These are phyloP conservation scores for Paraphaeosphaeria sporulosa DNA, from an alignment of 2,329 filamentous ascomycete species.

Conservation along the genomic window DNA sequence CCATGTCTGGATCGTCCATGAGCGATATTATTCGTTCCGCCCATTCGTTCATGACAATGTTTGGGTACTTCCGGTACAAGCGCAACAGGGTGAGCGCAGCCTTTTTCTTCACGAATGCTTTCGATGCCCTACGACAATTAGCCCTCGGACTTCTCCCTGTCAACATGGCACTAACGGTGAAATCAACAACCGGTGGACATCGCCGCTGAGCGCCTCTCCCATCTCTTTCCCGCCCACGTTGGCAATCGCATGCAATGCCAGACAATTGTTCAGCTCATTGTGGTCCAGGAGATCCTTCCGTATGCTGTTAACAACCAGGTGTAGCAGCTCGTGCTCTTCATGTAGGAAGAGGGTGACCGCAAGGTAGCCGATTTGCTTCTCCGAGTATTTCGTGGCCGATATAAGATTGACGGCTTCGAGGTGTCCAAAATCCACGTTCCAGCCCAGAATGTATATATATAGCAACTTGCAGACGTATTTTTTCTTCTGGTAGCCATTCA, in stretches of 20 bases:
- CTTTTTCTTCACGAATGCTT: slow-evolving; percentile 99
- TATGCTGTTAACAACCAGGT: slow-evolving; percentile 98
- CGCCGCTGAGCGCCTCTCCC: slow-evolving; percentile 89
- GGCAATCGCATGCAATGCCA: slow-evolving; percentile 95
- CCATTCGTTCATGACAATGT: slow-evolving; percentile 96
- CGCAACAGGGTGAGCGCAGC: slow-evolving; percentile 91
- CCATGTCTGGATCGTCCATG: slow-evolving; percentile 95
- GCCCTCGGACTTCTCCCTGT: slow-evolving; percentile 10
- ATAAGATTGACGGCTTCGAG: slow-evolving; percentile 98
- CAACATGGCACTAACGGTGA: slow-evolving; percentile 73
- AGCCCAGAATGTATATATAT: slow-evolving; percentile 98
- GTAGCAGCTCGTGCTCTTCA: slow-evolving; percentile 94
- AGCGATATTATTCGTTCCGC: slow-evolving; percentile 97
- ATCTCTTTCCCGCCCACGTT: slow-evolving; percentile 97
- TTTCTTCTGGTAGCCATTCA: slow-evolving; percentile 98
- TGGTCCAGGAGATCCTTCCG: slow-evolving; percentile 93
- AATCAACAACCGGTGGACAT: slow-evolving; percentile 93
- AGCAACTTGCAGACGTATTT: slow-evolving; percentile 99
- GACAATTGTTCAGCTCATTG: slow-evolving; percentile 96
- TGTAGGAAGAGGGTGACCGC: slow-evolving; percentile 97
- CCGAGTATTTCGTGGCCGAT: slow-evolving; percentile 95
- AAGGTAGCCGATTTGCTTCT: slow-evolving; percentile 98
- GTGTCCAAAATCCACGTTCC: slow-evolving; percentile 99
- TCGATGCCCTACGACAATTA: slow-evolving; percentile 70
- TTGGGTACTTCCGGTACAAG: slow-evolving; percentile 91